Evolutionary conservation across 495 filamentous ascomycete genomes (phyloP), one percentile per base, ranked within the genome.

Genomic region (Cercophora newfieldiana): DNA sequence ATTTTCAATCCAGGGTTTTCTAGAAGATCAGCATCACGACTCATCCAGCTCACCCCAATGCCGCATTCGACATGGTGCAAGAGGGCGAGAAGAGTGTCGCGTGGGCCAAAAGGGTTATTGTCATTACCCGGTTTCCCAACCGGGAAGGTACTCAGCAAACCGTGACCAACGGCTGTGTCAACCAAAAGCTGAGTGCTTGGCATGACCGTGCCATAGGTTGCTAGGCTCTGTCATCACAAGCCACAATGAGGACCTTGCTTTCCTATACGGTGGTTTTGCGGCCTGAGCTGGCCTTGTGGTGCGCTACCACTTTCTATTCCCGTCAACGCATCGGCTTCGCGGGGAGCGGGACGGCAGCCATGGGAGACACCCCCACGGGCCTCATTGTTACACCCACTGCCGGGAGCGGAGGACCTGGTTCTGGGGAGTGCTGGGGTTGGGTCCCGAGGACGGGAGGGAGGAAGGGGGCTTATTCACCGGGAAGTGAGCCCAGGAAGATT

Each of bases 241-340:
- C n/a, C 19, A 21, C n/a, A 58, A 58, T 30, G 4, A 33, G 26
- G 26, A 21, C 26, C 50, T 19, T 53, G 55, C 55, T 37, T 33
- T 19, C 29, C 55, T 25, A 47, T 48, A 47, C 21, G 58, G 28
- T 44, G 30, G 19, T 5, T 47, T 60, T 21, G 54, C 54, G 21
- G 22, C 1, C 24, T 31, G 24, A 28, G 54, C 54, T 30, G 25
- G 54, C 37, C 37, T 16, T 44, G 37, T 44, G 30, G 58, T 31
- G 33, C 31, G 58, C 58, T 60, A 60, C 58, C 58, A 60, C 58
- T 60, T 60, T 47, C 58, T 60, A 60, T 60, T 60, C 58, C 58
- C 58, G 58, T 60, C 58, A 19, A 2, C 28, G 31, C 28, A 25
- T 28, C 33, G 22, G 16, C 58, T n/a, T 14, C 58, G 26, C 55